Conservation (phyloP, 768 basidiomycete species). For the Cubamyces sp. region DNA sequence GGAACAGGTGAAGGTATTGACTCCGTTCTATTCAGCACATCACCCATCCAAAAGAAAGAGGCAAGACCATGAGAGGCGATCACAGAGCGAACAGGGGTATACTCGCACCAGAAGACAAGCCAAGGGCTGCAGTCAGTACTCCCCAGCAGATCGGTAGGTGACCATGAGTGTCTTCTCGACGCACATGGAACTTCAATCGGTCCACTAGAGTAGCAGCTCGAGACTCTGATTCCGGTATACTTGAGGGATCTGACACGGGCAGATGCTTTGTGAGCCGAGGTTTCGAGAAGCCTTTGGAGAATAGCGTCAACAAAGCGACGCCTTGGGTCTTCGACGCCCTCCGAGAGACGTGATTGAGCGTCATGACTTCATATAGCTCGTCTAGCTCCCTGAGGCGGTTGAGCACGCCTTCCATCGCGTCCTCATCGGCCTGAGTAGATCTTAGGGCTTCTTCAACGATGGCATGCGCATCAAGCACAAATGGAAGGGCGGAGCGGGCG, state of each 20-base stretch:
- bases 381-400: slow-evolving; percentile 60
- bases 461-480: slow-evolving; percentile 74
- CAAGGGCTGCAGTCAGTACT: slow-evolving; percentile 76
- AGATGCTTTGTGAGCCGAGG: slow-evolving; percentile 42
- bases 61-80: background rate
- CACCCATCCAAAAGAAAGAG: too few relatives aligned
- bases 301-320: slow-evolving; percentile 88
- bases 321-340: slow-evolving; percentile 92
- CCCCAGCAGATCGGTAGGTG: slow-evolving; percentile 95
- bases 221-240: slow-evolving; percentile 31
- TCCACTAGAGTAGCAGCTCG: slow-evolving; percentile 53
- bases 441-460: slow-evolving; percentile 32
- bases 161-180: slow-evolving; percentile 68
- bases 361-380: slow-evolving; percentile 79
- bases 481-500: slow-evolving; percentile 73
- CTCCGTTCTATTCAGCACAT: slow-evolving; percentile 62
- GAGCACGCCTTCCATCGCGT: slow-evolving; percentile 11
- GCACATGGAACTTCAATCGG: slow-evolving; percentile 66
- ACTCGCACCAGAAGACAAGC: slow-evolving; percentile 66
- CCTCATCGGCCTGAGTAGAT: background rate
- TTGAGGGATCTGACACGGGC: background rate
- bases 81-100: background rate
- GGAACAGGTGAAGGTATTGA: slow-evolving; percentile 88
- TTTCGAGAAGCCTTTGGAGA: slow-evolving; percentile 75
- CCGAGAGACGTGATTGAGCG: slow-evolving; percentile 86